These are phyloP conservation scores for Microdochium bolleyi DNA, from an alignment of 2,329 filamentous ascomycete genomes.

Conservation along the genomic window DNA sequence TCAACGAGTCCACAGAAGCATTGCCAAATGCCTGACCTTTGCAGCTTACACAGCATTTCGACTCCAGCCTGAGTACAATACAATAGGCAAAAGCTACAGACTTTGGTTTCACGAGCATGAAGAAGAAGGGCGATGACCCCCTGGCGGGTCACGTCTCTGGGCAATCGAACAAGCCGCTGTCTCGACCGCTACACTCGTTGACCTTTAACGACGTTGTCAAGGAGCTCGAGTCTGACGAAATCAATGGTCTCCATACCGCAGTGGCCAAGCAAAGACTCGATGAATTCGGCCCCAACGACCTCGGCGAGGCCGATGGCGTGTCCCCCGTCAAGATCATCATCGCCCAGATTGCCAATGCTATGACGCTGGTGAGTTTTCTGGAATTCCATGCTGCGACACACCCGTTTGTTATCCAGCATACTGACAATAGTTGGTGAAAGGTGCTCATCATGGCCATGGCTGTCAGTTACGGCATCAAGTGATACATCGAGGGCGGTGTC, in stretches of 20 bases:
- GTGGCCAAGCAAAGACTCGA: slow-evolving; percentile 44
- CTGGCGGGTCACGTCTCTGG: slow-evolving; percentile 1
- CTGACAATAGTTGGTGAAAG: slow-evolving; percentile 7
- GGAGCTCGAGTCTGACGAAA: slow-evolving; percentile 42
- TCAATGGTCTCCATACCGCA: slow-evolving; percentile 43
- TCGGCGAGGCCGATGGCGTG: slow-evolving; percentile 48
- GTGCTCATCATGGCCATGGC: slow-evolving; percentile 44
- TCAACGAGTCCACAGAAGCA: background rate
- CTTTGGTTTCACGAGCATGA: background rate
- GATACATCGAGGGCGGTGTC: slow-evolving; percentile 48
- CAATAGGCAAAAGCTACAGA: background rate
- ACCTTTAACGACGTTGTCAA: slow-evolving; percentile 34
- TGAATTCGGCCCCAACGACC: slow-evolving; percentile 50
- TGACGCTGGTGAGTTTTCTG: slow-evolving; percentile 45
- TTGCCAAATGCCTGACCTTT: background rate
- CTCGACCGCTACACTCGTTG: slow-evolving; percentile 48
- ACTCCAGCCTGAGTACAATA: background rate
- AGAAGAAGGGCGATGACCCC: background rate
- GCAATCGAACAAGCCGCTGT: slow-evolving; percentile 28
- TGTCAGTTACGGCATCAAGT: slow-evolving; percentile 41
- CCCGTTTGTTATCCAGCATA: background rate
- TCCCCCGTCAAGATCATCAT: slow-evolving; percentile 50
- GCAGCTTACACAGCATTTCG: background rate
- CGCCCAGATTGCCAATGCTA: slow-evolving; percentile 56
- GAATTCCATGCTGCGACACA: background rate